phyloP scores from a whole-genome alignment of 1,139 yeast genomes.

The Geotrichum phurueaensis region DNA sequence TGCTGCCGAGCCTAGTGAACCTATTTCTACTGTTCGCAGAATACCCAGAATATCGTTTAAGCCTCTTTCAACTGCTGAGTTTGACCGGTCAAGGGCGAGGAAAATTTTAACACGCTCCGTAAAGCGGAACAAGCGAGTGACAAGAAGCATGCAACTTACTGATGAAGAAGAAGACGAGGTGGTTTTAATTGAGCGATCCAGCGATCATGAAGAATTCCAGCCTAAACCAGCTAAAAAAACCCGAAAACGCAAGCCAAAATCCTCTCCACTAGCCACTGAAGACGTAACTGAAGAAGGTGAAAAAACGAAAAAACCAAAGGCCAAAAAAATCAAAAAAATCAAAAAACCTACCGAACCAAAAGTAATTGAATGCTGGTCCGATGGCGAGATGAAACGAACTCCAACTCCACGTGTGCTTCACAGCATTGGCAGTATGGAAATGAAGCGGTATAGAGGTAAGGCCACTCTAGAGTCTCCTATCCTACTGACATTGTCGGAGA shows the following conservation, averaged over 20 bases:
- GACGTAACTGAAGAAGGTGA: neutral
- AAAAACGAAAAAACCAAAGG: neutral
- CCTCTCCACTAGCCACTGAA: neutral
- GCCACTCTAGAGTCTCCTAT: slow-evolving; percentile 15
- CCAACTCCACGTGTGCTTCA: slow-evolving; percentile 2
- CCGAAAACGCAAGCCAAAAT: neutral
- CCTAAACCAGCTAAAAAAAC: neutral
- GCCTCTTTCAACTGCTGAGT: neutral
- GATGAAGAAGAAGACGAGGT: neutral
- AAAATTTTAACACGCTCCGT: neutral
- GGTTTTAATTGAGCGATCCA: neutral
- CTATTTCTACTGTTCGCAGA: no score
- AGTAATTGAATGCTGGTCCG: slow-evolving; percentile 8
- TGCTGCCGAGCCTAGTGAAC: no score
- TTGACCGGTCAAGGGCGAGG: neutral
- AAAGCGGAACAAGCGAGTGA: neutral
- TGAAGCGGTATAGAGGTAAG: neutral
- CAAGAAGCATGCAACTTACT: neutral
- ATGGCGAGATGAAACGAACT: neutral
- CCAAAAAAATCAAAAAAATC: neutral
- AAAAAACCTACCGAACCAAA: neutral
- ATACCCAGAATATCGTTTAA: neutral
- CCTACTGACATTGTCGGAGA: slow-evolving; percentile 3
- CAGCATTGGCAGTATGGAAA: slow-evolving; percentile 6
- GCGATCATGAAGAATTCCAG: neutral